Conservation (phyloP, 2,329 filamentous ascomycete species). For the Hyphodiscus sp. region DNA sequence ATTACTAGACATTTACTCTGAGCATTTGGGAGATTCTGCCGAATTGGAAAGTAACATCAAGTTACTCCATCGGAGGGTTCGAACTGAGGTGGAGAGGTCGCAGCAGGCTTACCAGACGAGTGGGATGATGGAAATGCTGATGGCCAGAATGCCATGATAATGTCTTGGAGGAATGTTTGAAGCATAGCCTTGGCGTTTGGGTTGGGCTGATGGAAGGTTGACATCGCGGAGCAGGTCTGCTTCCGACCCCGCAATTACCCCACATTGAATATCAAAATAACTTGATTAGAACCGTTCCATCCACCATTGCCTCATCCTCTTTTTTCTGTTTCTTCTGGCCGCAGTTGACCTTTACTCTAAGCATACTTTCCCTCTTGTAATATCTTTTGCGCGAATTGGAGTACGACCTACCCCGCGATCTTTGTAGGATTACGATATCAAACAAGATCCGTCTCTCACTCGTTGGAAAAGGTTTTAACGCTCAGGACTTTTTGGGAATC, state of each 20-base stretch:
- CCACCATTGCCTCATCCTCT: not conserved
- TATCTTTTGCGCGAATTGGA: not conserved
- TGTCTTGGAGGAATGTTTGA: conserved; percentile 5
- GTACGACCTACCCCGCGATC: no score
- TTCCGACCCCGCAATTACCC: conserved; percentile 4
- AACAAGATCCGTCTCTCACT: no score
- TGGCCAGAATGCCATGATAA: conserved; percentile 39
- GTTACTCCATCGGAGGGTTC: conserved; percentile 63
- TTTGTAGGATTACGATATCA: no score
- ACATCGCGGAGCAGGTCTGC: not conserved
- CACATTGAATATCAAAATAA: not conserved
- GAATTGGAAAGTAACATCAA: conserved; percentile 67
- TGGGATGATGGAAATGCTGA: conserved; percentile 81
- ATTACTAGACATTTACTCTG: conserved; percentile 80
- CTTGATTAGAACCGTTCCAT: not conserved
- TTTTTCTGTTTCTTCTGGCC: not conserved
- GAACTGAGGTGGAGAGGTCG: conserved; percentile 72
- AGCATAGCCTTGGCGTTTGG: conserved; percentile 38
- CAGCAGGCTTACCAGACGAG: conserved; percentile 75
- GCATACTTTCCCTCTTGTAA: not conserved
- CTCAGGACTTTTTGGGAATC: no score
- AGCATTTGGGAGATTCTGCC: conserved; percentile 66
- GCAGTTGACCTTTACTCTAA: no score
- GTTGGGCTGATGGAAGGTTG: no score
- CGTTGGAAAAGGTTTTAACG: no score